Conservation (phyloP, 1,139 yeast species). For the Pichia sp. region DNA sequence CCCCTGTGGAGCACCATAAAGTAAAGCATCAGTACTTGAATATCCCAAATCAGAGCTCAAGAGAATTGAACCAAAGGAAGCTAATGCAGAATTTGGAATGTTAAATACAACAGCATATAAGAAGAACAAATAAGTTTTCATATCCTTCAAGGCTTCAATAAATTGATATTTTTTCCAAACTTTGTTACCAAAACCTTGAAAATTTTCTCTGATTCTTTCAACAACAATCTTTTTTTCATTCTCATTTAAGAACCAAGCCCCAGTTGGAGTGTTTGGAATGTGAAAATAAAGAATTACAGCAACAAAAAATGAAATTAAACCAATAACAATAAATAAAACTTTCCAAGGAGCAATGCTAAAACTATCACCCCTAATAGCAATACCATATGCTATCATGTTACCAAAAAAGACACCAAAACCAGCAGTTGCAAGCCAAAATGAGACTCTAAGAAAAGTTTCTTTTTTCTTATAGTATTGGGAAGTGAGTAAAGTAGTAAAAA, state of each 20-base stretch:
- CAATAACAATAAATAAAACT: conserved; percentile 40
- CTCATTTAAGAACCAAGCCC: conserved; percentile 35
- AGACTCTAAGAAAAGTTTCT: conserved; percentile 42
- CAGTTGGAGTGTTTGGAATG: conserved; percentile 36
- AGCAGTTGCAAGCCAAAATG: conserved; percentile 43
- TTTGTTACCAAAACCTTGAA: conserved; percentile 40
- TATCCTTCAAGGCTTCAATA: conserved; percentile 39
- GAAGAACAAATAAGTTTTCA: conserved; percentile 35
- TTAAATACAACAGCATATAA: conserved; percentile 27
- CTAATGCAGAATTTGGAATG: conserved; percentile 35
- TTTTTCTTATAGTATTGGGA: conserved; percentile 47
- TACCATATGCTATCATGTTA: conserved; percentile 44
- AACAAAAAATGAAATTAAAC: conserved; percentile 39
- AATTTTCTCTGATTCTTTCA: conserved; percentile 32
- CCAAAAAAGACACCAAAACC: conserved; percentile 46
- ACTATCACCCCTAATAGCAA: conserved; percentile 28
- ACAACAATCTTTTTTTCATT: conserved; percentile 33
- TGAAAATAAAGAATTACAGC: conserved; percentile 38
- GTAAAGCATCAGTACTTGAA: conserved; percentile 23
- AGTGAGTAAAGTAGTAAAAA: conserved; percentile 45
- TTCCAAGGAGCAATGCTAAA: conserved; percentile 42
- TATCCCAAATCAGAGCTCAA: conserved; percentile 20
- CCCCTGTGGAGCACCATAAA: conserved; percentile 36
- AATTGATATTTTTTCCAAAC: conserved; percentile 37
- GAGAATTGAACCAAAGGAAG: conserved; percentile 28